Evolutionary conservation across 2,329 filamentous ascomycete genomes (phyloP).

Genomic region (Balansia obtecta): DNA sequence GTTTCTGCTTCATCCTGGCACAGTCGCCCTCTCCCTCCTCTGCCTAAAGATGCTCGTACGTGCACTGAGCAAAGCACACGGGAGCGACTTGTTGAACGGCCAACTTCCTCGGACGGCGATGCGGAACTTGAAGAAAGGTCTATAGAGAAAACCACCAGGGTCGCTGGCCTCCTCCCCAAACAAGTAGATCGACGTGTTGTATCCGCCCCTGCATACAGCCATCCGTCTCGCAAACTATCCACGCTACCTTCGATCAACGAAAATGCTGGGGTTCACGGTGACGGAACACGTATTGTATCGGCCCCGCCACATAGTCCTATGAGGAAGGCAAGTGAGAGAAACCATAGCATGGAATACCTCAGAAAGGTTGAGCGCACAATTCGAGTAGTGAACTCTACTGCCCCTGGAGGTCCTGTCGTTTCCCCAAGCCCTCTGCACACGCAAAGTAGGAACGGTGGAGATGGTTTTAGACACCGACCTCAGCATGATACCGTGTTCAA

Average conservation of each 20-base stretch:
- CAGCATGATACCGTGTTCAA: constrained; percentile 11
- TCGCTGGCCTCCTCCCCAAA: constrained; percentile 19
- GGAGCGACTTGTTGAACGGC: constrained; percentile 11
- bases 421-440: constrained; percentile 28
- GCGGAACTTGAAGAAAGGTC: constrained; percentile 10
- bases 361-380: constrained; percentile 38
- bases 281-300: constrained; percentile 34
- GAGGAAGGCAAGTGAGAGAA: constrained; percentile 19
- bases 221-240: constrained; percentile 23
- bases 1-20: constrained; percentile 28
- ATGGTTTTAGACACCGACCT: constrained; percentile 11
- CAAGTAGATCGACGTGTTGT: constrained; percentile 32
- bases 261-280: constrained; percentile 17
- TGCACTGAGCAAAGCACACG: constrained; percentile 10
- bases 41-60: constrained; percentile 22
- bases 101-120: constrained; percentile 15
- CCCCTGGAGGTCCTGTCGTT: constrained; percentile 20
- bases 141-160: constrained; percentile 15
- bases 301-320: constrained; percentile 27
- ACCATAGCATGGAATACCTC: constrained; percentile 30
- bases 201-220: constrained; percentile 37
- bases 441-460: constrained; percentile 24
- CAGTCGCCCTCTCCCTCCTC: constrained; percentile 37
- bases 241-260: constrained; percentile 39
- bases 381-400: constrained; percentile 40